phyloP scores from a whole-genome alignment of 2,329 filamentous ascomycete genomes.

The Cladosporium sp. region DNA sequence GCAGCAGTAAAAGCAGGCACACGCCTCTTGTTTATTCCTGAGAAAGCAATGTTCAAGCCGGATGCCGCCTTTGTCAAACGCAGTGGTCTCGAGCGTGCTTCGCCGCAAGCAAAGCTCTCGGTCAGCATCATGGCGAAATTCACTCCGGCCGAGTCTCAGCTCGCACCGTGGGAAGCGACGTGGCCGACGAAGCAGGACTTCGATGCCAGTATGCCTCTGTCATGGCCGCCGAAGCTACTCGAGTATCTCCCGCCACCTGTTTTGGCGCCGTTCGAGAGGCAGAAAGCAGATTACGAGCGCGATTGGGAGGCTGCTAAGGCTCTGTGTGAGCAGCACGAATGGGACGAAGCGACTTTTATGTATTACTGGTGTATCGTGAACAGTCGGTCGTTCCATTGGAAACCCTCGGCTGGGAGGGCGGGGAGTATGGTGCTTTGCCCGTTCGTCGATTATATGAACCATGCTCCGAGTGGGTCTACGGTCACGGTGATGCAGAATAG shows the following conservation, averaged over 20 bases:
- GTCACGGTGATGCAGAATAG: slow-evolving; percentile 56
- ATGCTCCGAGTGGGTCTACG: slow-evolving; percentile 42
- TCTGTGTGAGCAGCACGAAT: slow-evolving; percentile 18
- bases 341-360: slow-evolving; percentile 45
- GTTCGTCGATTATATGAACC: slow-evolving; percentile 72
- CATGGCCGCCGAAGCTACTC: slow-evolving; percentile 51
- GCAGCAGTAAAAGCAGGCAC: slow-evolving; percentile 63
- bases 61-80: slow-evolving; percentile 55
- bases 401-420: slow-evolving; percentile 45
- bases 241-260: slow-evolving; percentile 41
- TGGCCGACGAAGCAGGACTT: slow-evolving; percentile 67
- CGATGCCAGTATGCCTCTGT: slow-evolving; percentile 55
- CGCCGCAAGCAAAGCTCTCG: slow-evolving; percentile 69
- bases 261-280: slow-evolving; percentile 33
- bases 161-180: slow-evolving; percentile 30
- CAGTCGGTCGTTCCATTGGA: slow-evolving; percentile 61
- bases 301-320: slow-evolving; percentile 27
- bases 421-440: slow-evolving; percentile 71
- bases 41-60: slow-evolving; percentile 63
- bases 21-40: slow-evolving; percentile 65
- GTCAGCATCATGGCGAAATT: slow-evolving; percentile 33
- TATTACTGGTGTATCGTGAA: slow-evolving; percentile 64
- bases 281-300: slow-evolving; percentile 31
- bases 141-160: not conserved
- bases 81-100: slow-evolving; percentile 23